Evolutionary conservation across 129 eudicot species (phyloP), one percentile per base, ranked within the genome.

Genomic region (Cynara cardunculus): DNA sequence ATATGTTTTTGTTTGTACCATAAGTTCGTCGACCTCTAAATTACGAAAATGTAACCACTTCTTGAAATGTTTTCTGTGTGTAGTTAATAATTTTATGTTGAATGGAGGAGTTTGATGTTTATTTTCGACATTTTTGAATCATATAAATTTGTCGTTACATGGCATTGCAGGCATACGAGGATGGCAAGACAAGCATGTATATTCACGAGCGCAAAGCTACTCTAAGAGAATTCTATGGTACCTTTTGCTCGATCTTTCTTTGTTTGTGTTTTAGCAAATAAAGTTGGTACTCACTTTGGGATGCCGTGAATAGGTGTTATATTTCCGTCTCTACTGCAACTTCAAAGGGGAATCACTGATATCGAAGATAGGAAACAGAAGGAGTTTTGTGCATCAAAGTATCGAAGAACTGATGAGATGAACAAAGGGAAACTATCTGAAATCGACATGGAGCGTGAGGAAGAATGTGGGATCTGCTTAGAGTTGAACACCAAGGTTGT

Each of bases 381-480:
- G 85, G 96, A 90, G 75, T 74, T 89, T 14, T 93, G 93, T 31
- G 87, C 82, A 30, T 82, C 87, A n/a, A 90, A 89, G 78, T 93
- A 88, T 78, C 78, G 24, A 76, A 84, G 85, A 84, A 46, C 75
- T 12, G 93, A 87, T 62, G 93, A 81, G 83, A 73, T 53, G 87
- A 69, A 87, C 72, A 85, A 89, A 77, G 96, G 93, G n/a, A 92
- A 93, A 84, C 39, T 86, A 70, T 78, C 93, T 18, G 97, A 93
- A 80, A 80, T 82, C 16, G 98, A 93, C n/a, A 85, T 89, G 13
- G 98, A 93, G 77, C 88, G 93, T 61, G 98, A 93, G 68, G 98
- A 91, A 86, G 98, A 91, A 85, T 93, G 98, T 73, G 94, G 91
- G 49, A 93, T 91, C 72, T 93, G 98, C 84, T 81, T 91, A 89